Evolutionary conservation across 768 basidiomycete species (phyloP).

Genomic region (Harrya chromipes): DNA sequence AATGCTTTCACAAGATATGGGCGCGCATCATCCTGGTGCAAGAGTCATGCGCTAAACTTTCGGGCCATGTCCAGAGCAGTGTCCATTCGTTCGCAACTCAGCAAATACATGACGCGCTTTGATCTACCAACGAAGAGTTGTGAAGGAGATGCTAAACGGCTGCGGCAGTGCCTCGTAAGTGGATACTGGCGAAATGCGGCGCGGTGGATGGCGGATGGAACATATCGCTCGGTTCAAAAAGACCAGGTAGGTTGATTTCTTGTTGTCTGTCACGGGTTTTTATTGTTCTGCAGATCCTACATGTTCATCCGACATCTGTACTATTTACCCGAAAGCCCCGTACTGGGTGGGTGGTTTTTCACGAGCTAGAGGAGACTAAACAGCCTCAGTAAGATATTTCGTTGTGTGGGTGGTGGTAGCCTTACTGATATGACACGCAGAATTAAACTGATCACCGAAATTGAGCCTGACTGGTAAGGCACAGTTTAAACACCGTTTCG

Average conservation of each 20-base stretch:
- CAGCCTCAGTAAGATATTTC: conserved; percentile 70
- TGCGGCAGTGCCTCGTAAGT: conserved; percentile 86
- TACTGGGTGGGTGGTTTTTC: conserved; percentile 91
- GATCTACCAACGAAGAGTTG: conserved; percentile 80
- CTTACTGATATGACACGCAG: conserved; percentile 39
- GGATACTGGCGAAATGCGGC: conserved; percentile 96
- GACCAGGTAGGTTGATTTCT: conserved; percentile 56
- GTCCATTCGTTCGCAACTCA: conserved; percentile 91
- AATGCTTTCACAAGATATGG: conserved; percentile 88
- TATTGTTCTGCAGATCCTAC: conserved; percentile 54
- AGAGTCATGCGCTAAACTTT: conserved; percentile 87
- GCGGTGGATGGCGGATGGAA: conserved; percentile 87
- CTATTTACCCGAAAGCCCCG: conserved; percentile 90
- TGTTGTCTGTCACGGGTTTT: background rate
- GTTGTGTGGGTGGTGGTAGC: background rate
- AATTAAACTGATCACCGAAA: conserved; percentile 89
- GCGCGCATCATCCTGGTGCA: conserved; percentile 89
- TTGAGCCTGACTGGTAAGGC: conserved; percentile 88
- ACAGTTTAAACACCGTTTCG: background rate
- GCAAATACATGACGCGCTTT: conserved; percentile 93
- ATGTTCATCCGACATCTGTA: conserved; percentile 93
- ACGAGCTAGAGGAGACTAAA: conserved; percentile 96
- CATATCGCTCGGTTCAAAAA: conserved; percentile 85
- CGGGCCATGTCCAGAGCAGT: conserved; percentile 91
- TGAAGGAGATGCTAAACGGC: conserved; percentile 77